These are phyloP conservation scores for Saccharomyces kudriavzevii DNA, from an alignment of 805 yeast genomes.

Conservation along the genomic window DNA sequence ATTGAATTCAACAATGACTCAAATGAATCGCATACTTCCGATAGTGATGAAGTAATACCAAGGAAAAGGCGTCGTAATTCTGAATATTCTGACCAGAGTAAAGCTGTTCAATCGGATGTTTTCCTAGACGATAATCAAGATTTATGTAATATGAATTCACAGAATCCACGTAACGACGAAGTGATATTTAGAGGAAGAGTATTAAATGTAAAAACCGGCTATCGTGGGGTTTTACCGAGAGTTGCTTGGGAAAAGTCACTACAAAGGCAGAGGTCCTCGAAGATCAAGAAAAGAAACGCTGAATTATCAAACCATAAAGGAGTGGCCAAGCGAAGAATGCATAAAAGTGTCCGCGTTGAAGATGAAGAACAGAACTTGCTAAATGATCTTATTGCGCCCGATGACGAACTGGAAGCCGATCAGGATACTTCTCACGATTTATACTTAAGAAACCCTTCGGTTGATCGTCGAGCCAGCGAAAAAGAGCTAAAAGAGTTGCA, in stretches of 20 bases:
- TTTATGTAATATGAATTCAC: background rate
- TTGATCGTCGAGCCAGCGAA: background rate
- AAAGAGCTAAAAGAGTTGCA: constrained; percentile 11
- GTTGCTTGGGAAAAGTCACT: constrained; percentile 27
- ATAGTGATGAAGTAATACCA: background rate
- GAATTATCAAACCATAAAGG: constrained; percentile 13
- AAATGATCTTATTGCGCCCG: constrained; percentile 18
- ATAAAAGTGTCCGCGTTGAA: background rate
- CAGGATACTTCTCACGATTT: background rate
- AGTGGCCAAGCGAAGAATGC: constrained; percentile 19
- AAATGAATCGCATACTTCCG: background rate
- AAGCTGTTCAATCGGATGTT: background rate
- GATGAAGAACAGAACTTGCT: constrained; percentile 10
- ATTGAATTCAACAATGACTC: background rate
- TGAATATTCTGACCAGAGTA: background rate
- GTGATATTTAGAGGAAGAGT: constrained; percentile 24
- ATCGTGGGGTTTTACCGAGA: constrained; percentile 27
- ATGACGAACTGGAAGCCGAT: constrained; percentile 7
- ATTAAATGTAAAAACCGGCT: constrained; percentile 24
- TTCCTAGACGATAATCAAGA: background rate
- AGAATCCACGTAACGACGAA: background rate
- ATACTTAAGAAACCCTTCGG: background rate
- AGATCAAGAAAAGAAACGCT: constrained; percentile 1
- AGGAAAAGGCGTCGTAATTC: background rate
- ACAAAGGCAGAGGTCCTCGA: constrained; percentile 1